Evolutionary conservation across 2,329 filamentous ascomycete species (phyloP), one percentile per base, ranked within the genome.

Genomic region (Fusarium praegraminearum): DNA sequence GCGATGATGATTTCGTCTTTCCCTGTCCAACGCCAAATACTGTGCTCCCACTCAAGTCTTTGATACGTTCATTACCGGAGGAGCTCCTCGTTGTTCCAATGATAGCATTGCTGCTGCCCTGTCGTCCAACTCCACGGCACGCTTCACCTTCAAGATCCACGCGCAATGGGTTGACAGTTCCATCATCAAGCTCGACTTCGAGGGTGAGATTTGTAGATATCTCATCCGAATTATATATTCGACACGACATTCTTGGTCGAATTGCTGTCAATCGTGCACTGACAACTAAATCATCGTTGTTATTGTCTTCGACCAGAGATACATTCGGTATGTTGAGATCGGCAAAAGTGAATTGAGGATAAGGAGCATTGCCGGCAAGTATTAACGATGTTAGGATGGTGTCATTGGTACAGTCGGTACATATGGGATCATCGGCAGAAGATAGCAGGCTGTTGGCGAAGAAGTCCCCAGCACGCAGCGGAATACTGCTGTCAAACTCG

Each of bases 281-380:
- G 7, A 79, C 64, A 24, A 50, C 69, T 18, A 68, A 41, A n/a
- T 67, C 54, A 10, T 65, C 50, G 1, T 43, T 43, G 7, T 46
- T 15, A 26, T 58, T 41, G 32, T 60, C 40, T 28, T 75, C 71
- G 16, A 62, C 62, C 20, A 75, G 16, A 12, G 57, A 54, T 5
- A 78, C 33, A 2, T 60, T 62, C 8, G 76, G 77, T 26, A 79
- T 68, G 35, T 72, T 75, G 38, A 75, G 70, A 57, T 76, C 62
- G 15, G 77, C 75, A 61, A 76, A 81, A 0, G 81, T 82, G 45
- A 80, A 82, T 0, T 54, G 49, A 0, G 81, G 80, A 24, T 79
- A 82, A 0, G 77, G 73, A 1, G 79, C 64, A 43, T 80, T 79
- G 5, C 72, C 76, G 1, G 74, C 68, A 3, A 82, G 74, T 5